Base-by-base conservation (phyloP, 805 yeast species). In the Yarrowia alimentaria region DNA sequence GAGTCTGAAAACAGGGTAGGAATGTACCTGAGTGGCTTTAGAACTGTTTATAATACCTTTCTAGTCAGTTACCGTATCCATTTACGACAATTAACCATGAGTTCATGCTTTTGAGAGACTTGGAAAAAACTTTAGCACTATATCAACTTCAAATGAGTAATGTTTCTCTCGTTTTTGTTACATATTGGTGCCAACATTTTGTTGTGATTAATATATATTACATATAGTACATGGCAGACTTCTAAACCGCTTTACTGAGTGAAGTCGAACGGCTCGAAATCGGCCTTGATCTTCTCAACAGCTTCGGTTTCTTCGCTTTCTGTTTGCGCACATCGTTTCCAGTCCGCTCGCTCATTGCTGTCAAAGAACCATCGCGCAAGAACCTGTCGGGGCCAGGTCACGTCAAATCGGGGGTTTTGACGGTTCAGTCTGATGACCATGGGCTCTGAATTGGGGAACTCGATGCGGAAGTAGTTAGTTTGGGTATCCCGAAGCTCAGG, bases 301-400 rank as follows among this genome's bases (percentile, higher is more conserved):
- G 88, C 93, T 11, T 65, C 60, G 3, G 72, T 68, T 60, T 90
- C 96, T 57, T 79, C 77, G n/a, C 68, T 68, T 34, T 68, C 68
- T 0, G 83, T 66, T 63, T 88, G 94, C 40, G 69, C 66, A 60
- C 96, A 88, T 47, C 78, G 76, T 52, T 82, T 83, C 97, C 96
- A 89, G 53, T 79, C 80, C 55, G 89, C 71, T 19, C 68, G 55
- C 48, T 79, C 80, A 2, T 83, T 81, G 12, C 77, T 68, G 34
- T 73, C 78, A 43, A 89, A 61, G 3, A 82, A 65, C 31, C 42
- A 43, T 55, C 72, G 72, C 0, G 96, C 90, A 21, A 86, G 59
- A 1, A 85, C 89, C 59, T 88, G 74, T 62, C 97, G 72, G 1
- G 95, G 95, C 59, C 90, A 85, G 58, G 86, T 95, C 11, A 87